Conservation (phyloP, 495 filamentous ascomycete genomes). For the Lepidopterella palustris region DNA sequence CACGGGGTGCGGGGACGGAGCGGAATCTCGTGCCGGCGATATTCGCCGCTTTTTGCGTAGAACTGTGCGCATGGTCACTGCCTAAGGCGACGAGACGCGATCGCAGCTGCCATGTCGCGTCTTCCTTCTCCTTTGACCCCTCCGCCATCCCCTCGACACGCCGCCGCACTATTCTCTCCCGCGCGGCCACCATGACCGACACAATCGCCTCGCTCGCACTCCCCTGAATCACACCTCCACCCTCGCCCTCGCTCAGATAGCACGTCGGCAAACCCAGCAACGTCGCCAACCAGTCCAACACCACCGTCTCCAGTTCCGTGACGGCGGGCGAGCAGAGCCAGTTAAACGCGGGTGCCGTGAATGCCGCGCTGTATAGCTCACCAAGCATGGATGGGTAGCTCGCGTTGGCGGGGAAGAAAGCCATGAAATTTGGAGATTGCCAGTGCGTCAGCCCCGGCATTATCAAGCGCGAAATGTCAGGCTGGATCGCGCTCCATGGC, state of each 20-base stretch:
- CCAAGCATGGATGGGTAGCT: conserved; percentile 85
- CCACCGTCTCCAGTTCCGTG: conserved; percentile 93
- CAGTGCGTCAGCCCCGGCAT: conserved; percentile 94
- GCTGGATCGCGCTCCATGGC: conserved; percentile 71
- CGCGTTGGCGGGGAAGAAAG: conserved; percentile 82
- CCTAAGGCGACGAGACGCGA: conserved; percentile 72
- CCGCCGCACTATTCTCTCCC: conserved; percentile 53
- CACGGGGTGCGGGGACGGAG: conserved; percentile 52
- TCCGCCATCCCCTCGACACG: conserved; percentile 30
- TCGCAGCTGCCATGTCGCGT: conserved; percentile 58
- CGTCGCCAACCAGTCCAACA: conserved; percentile 85
- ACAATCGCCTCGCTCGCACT: conserved; percentile 85
- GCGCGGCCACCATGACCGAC: conserved; percentile 79
- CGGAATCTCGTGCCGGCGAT: conserved; percentile 78
- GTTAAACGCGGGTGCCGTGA: conserved; percentile 90
- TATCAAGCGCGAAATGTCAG: conserved; percentile 81
- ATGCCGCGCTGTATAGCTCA: conserved; percentile 84
- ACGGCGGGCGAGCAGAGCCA: conserved; percentile 93
- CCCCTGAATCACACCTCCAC: conserved; percentile 92
- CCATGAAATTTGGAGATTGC: conserved; percentile 93
- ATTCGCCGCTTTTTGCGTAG: conserved; percentile 78
- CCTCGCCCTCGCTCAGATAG: conserved; percentile 70
- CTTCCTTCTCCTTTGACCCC: conserved; percentile 54
- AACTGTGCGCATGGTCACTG: conserved; percentile 72
- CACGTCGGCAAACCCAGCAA: conserved; percentile 65